These are phyloP conservation scores for Sugiyamaella novakii DNA, from an alignment of 1,139 yeast species.

Conservation along the genomic window DNA sequence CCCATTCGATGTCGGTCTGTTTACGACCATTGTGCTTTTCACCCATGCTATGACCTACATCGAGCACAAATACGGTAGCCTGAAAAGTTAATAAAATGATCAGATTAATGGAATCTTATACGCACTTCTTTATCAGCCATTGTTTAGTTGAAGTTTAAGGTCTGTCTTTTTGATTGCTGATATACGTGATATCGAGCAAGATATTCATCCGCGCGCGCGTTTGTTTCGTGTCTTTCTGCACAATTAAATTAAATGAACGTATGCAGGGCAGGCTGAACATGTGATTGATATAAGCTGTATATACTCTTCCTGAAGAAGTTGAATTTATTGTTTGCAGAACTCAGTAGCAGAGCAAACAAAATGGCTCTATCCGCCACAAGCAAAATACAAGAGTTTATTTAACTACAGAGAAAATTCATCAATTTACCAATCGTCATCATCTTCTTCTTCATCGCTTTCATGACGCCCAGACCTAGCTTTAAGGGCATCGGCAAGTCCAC, in stretches of 20 bases:
- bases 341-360: too few relatives aligned
- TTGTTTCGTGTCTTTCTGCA: not conserved
- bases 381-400: too few relatives aligned
- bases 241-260: too few relatives aligned
- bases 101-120: not conserved
- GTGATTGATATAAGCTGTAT: too few relatives aligned
- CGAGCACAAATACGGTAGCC: constrained; percentile 58
- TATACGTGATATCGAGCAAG: too few relatives aligned
- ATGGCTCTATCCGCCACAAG: too few relatives aligned
- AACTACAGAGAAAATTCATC: too few relatives aligned
- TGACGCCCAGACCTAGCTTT: constrained; percentile 81
- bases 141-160: too few relatives aligned
- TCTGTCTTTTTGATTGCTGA: too few relatives aligned
- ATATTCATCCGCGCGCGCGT: not conserved
- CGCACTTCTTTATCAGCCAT: constrained; percentile 47
- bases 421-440: constrained; percentile 48
- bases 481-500: constrained; percentile 87
- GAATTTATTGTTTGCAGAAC: too few relatives aligned
- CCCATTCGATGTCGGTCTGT: constrained; percentile 44
- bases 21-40: constrained; percentile 32
- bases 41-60: constrained; percentile 52
- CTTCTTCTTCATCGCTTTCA: constrained; percentile 77
- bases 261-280: too few relatives aligned
- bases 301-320: too few relatives aligned
- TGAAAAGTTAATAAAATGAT: constrained; percentile 6